Conservation (phyloP, 495 filamentous ascomycete species). For the Aspergillus saccharolyticus region DNA sequence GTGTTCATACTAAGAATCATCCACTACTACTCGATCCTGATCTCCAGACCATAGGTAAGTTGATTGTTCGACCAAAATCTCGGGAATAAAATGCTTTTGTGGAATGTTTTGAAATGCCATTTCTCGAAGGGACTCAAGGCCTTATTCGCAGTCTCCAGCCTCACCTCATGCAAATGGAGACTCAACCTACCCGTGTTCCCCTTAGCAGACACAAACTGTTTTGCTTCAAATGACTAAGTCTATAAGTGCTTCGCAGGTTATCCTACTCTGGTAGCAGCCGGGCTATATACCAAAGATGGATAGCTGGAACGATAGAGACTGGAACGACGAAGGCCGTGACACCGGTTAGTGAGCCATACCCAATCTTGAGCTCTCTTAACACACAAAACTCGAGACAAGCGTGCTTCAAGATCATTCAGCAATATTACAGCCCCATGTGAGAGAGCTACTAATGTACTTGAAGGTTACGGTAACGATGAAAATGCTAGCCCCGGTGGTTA, state of each 20-base stretch:
- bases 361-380: neutral
- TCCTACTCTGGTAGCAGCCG: neutral
- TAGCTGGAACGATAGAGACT: neutral
- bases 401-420: neutral
- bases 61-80: neutral
- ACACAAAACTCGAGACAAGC: neutral
- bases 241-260: neutral
- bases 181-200: too few species aligned
- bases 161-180: neutral
- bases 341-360: neutral
- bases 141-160: neutral
- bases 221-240: neutral
- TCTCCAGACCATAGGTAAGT: neutral
- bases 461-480: conserved; percentile 14
- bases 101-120: too few species aligned
- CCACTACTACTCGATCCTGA: neutral
- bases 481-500: conserved; percentile 15
- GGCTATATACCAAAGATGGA: neutral
- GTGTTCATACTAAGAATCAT: too few species aligned
- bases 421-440: neutral
- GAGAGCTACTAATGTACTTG: neutral
- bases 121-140: neutral
- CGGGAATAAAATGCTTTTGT: too few species aligned
- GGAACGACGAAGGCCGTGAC: neutral
- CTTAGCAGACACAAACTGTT: neutral